A percentile compares a stretch with the other conserved stretches of the same genome.
These are phyloP conservation scores for Candida verbasci DNA, from an alignment of 805 yeast species.

Conservation along the genomic window DNA sequence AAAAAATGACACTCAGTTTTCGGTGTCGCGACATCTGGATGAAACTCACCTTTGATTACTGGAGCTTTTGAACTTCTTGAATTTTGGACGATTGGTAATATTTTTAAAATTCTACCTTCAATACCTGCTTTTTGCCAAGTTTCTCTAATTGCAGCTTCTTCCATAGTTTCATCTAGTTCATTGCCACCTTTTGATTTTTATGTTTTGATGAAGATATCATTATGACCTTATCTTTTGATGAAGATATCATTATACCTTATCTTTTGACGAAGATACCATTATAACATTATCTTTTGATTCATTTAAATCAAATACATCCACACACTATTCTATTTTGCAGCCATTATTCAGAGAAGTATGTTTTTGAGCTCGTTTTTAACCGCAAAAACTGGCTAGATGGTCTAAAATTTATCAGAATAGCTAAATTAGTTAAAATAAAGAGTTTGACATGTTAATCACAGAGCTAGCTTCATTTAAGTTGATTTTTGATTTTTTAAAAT, in stretches of 20 bases:
- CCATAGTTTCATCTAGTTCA: conserved; percentile 70
- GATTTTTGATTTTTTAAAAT: too few relatives aligned
- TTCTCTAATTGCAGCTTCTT: conserved; percentile 69
- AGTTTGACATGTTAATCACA: too few relatives aligned
- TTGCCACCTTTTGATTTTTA: conserved; percentile 83
- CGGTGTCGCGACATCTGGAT: conserved; percentile 47
- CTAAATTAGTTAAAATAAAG: too few relatives aligned
- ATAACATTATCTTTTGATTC: too few relatives aligned
- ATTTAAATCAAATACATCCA: conserved; percentile 79
- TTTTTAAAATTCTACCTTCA: conserved; percentile 52
- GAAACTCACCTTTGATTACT: conserved; percentile 26
- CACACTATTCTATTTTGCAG: conserved; percentile 93
- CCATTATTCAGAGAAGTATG: too few relatives aligned
- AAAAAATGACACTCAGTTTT: conserved; percentile 85
- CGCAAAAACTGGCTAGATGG: too few relatives aligned
- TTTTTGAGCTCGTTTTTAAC: too few relatives aligned
- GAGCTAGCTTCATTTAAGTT: too few relatives aligned
- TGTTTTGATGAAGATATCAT: conserved; percentile 75
- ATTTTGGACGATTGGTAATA: conserved; percentile 68
- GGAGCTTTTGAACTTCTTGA: conserved; percentile 38
- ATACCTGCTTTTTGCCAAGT: conserved; percentile 99
- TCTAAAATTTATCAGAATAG: too few relatives aligned
- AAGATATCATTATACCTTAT: too few relatives aligned
- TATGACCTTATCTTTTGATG: conserved; percentile 65
- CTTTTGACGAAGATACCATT: too few relatives aligned